These are phyloP conservation scores for Phytophthora multivora DNA, from an alignment of 352 stramenopile species.

Conservation along the genomic window DNA sequence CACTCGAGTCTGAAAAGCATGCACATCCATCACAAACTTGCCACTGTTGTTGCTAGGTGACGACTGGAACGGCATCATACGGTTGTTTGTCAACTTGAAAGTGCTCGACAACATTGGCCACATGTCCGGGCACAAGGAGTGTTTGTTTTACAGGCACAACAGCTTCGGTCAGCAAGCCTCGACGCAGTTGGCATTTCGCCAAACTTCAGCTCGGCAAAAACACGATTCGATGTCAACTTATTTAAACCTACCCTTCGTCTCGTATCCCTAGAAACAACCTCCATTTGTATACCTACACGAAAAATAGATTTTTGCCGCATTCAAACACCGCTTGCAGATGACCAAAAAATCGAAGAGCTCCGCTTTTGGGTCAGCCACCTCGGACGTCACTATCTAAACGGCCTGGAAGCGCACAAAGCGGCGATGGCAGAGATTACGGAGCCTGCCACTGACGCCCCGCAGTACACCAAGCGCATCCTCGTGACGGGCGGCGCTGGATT, in stretches of 20 bases:
- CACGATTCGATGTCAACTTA: conserved; percentile 2
- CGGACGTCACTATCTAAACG: neutral
- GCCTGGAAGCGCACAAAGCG: neutral
- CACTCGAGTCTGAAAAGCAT: too few relatives aligned
- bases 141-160: neutral
- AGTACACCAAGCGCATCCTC: conserved; percentile 93
- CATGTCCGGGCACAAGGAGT: too few relatives aligned
- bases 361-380: neutral
- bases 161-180: conserved; percentile 6
- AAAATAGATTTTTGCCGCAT: conserved; percentile 1
- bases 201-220: conserved; percentile 22
- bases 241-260: neutral
- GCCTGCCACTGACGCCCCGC: neutral
- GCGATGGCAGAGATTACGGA: neutral
- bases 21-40: too few relatives aligned
- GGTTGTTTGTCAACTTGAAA: neutral
- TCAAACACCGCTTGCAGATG: conserved; percentile 24
- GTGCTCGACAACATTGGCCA: neutral
- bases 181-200: neutral
- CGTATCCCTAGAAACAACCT: neutral
- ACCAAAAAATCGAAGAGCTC: conserved; percentile 15
- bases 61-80: conserved; percentile 1
- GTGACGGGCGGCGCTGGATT: conserved; percentile 97
- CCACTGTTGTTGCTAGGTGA: conserved; percentile 1
- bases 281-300: conserved; percentile 9